Base-by-base conservation (phyloP, 176 grass and related monocot genomes). In the Paspalum notatum region DNA sequence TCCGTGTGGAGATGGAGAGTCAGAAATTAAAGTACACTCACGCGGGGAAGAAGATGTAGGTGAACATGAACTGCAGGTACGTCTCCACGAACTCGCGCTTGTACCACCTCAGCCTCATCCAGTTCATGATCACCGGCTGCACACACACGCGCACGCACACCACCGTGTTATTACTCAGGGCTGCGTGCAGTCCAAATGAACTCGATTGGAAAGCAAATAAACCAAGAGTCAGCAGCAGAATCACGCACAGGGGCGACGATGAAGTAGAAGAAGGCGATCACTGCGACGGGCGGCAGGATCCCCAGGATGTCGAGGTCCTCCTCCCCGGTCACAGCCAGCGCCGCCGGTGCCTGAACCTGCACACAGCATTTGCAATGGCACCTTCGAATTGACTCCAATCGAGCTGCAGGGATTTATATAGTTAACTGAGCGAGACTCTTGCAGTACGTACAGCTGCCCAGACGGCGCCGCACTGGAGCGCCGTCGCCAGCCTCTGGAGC, bases 21-120 rank as follows among this genome's bases (percentile, higher is more conserved):
- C 32, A 80, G 12, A 44, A 15, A 53, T 17, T 4, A 8, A 41
- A 16, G 20, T 38, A 7, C 15, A 79, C 91, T 94, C 59, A 98
- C 90, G 58, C 86, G 0, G 95, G 92, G 80, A 78, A 98, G 85
- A 98, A 98, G 83, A 98, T 25, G 77, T 94, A 97, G 43, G 87
- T 91, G 63, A 85, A 89, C 95, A 98, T 91, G 81, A 98, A 94
- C 66, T 94, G 92, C 56, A 95, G 80, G 72, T 95, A 98, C 74
- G 78, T 95, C 90, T 98, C 95, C 3, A 93, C 0, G 74, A 94
- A 94, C 17, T 87, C 78, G 78, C 88, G 92, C 81, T 94, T 93
- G 81, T 72, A 98, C 95, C 95, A 94, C 77, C 95, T 90, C 80
- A 71, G 12, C 79, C 88, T 89, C 83, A 98, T 90, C 95, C 92